Percentiles rank a stretch among this genome's conserved stretches.
Conservation (phyloP, 345 rosid species). For the Salix brachista region DNA sequence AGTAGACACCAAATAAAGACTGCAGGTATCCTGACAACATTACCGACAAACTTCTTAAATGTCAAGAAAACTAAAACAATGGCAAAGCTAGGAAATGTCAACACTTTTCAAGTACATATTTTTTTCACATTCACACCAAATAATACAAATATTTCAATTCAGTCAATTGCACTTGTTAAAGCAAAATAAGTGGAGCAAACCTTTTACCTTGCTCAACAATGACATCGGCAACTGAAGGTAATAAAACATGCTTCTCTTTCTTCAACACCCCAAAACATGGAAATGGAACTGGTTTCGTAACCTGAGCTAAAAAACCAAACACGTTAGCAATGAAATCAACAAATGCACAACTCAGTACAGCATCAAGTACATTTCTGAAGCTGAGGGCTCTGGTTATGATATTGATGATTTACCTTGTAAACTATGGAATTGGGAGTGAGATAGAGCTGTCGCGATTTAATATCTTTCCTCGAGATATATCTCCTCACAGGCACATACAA, state of each 20-base stretch:
- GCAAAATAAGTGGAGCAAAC: too few relatives aligned
- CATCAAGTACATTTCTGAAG: background rate
- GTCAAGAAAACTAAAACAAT: background rate
- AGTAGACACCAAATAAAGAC: slow-evolving; percentile 65
- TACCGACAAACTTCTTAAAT: slow-evolving; percentile 1
- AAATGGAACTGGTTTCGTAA: slow-evolving; percentile 50
- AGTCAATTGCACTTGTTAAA: background rate
- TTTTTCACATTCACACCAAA: too few relatives aligned
- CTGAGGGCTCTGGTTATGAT: background rate
- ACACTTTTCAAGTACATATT: background rate
- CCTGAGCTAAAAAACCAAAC: slow-evolving; percentile 30
- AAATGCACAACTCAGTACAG: background rate
- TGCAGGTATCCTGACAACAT: slow-evolving; percentile 56
- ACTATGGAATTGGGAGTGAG: slow-evolving; percentile 60
- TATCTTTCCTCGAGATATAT: slow-evolving; percentile 49
- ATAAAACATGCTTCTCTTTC: slow-evolving; percentile 63
- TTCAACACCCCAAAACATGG: slow-evolving; percentile 65
- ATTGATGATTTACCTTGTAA: slow-evolving; percentile 40
- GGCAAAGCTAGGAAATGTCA: background rate
- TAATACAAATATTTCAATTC: background rate
- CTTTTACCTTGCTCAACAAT: slow-evolving; percentile 58
- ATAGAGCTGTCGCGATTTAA: slow-evolving; percentile 57
- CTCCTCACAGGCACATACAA: slow-evolving; percentile 57
- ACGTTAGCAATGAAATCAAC: background rate
- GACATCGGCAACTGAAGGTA: slow-evolving; percentile 60